Conservation (phyloP, 208 protist genomes). For the Acanthamoeba sp. region DNA sequence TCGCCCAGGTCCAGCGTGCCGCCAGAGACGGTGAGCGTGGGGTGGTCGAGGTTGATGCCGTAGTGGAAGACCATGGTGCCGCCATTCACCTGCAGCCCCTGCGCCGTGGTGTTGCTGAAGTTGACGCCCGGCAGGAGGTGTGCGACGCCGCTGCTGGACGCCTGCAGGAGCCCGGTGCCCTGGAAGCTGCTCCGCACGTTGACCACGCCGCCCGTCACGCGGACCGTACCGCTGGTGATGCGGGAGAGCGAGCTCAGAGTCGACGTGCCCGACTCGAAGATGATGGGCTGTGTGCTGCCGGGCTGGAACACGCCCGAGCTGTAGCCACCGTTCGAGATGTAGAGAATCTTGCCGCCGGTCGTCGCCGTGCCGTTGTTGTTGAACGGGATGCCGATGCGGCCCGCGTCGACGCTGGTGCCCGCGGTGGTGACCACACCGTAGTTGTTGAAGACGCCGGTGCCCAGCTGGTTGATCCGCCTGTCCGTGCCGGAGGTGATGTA, state of each 20-base stretch:
- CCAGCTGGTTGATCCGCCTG: neutral
- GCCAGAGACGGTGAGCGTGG: neutral
- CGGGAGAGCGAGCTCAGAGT: constrained; percentile 10
- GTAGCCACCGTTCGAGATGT: constrained; percentile 43
- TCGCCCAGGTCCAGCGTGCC: constrained; percentile 67
- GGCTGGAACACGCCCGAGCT: constrained; percentile 66
- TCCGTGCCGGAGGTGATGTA: neutral
- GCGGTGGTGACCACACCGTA: constrained; percentile 43
- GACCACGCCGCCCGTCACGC: neutral
- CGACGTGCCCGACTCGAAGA: constrained; percentile 36
- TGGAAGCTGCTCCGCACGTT: constrained; percentile 50
- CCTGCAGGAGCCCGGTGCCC: neutral
- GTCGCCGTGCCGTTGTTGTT: constrained; percentile 73
- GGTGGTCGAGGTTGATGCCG: constrained; percentile 10
- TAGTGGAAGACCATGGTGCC: constrained; percentile 48
- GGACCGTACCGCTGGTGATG: neutral
- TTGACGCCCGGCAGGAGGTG: constrained; percentile 31
- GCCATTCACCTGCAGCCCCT: neutral
- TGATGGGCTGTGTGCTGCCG: neutral
- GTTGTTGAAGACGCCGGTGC: constrained; percentile 46
- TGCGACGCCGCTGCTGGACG: neutral
- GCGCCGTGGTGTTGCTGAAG: constrained; percentile 27
- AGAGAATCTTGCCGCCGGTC: neutral
- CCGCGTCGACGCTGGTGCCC: neutral
- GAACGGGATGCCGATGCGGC: constrained; percentile 52